A percentile compares a stretch with the other conserved stretches of the same genome.
Evolutionary conservation across 164 flowering plant species (phyloP).

Genomic region (Chloranthus sessilifolius): DNA sequence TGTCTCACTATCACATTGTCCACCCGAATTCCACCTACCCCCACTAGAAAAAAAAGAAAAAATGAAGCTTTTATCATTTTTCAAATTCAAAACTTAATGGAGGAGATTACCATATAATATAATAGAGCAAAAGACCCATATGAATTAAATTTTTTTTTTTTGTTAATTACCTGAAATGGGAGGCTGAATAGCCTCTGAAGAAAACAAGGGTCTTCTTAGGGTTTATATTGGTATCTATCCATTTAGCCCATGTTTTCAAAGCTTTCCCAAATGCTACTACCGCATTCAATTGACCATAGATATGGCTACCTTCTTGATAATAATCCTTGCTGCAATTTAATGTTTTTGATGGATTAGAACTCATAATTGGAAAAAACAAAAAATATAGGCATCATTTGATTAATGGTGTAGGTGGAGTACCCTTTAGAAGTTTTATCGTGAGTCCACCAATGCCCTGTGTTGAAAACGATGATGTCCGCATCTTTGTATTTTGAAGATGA

Average conservation of each 20-base stretch:
- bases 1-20: slow-evolving; percentile 11
- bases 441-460: slow-evolving; percentile 69
- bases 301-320: slow-evolving; percentile 90
- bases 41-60: slow-evolving; percentile 6
- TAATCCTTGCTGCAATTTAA: slow-evolving; percentile 83
- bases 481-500: slow-evolving; percentile 25
- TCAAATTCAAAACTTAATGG: background rate
- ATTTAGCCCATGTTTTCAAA: slow-evolving; percentile 78
- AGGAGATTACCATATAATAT: background rate
- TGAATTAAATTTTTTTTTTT: too few species aligned
- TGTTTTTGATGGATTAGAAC: background rate
- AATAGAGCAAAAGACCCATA: too few species aligned
- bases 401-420: too few species aligned
- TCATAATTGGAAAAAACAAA: background rate
- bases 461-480: slow-evolving; percentile 48
- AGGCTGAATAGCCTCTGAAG: slow-evolving; percentile 83
- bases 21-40: slow-evolving; percentile 19
- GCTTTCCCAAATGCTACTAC: slow-evolving; percentile 81
- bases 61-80: background rate
- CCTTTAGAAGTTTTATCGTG: slow-evolving; percentile 50
- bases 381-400: too few species aligned
- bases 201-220: slow-evolving; percentile 57
- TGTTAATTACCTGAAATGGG: slow-evolving; percentile 88
- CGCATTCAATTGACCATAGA: slow-evolving; percentile 61
- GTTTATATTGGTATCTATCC: slow-evolving; percentile 74